Evolutionary conservation across 1,139 yeast species (phyloP).

Genomic region (Yamadazyma aaseri): DNA sequence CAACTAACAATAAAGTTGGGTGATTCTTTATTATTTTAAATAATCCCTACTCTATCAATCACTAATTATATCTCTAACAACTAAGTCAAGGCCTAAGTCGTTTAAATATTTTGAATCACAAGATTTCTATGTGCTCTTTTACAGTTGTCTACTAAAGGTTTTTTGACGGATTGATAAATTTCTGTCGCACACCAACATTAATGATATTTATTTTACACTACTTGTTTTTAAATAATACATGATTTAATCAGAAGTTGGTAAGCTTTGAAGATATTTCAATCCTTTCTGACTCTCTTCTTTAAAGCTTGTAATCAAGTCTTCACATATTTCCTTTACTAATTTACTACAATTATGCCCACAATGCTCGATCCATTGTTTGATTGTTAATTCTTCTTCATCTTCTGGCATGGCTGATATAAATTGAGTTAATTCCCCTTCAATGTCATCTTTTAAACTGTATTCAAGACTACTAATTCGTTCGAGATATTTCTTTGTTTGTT

Average conservation of each 20-base stretch:
- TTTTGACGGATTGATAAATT: too few relatives aligned
- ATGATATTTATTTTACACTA: too few relatives aligned
- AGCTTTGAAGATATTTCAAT: constrained; percentile 23
- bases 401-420: constrained; percentile 71
- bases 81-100: too few relatives aligned
- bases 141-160: too few relatives aligned
- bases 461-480: constrained; percentile 22
- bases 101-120: too few relatives aligned
- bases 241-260: constrained; percentile 24
- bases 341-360: constrained; percentile 44
- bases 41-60: too few relatives aligned
- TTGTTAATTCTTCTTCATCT: constrained; percentile 65
- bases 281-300: constrained; percentile 45
- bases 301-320: constrained; percentile 44
- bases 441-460: constrained; percentile 49
- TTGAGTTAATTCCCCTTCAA: constrained; percentile 60
- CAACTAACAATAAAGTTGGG: too few relatives aligned
- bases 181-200: too few relatives aligned
- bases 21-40: too few relatives aligned
- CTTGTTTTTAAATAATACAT: background rate
- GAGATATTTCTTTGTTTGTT: constrained; percentile 35
- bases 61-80: too few relatives aligned
- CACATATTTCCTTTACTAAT: constrained; percentile 43
- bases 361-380: constrained; percentile 64
- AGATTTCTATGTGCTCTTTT: too few relatives aligned